These are phyloP conservation scores for Neodidymelliopsis sp. DNA, from an alignment of 2,329 filamentous ascomycete genomes.

Conservation along the genomic window DNA sequence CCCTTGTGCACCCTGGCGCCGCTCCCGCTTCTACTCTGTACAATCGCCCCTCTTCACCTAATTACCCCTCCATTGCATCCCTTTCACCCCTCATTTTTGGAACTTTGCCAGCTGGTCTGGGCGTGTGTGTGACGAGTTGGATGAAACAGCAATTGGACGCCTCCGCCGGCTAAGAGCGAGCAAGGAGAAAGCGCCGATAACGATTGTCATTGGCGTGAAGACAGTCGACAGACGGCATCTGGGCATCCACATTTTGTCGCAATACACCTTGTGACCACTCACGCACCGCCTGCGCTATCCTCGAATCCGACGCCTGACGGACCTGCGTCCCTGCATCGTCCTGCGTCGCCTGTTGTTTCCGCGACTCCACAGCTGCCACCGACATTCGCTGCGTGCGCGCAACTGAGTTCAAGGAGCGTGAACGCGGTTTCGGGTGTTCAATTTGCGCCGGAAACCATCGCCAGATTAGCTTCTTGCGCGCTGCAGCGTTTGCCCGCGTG, in stretches of 20 bases:
- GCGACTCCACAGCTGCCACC: constrained; percentile 8
- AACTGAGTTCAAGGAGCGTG: constrained; percentile 11
- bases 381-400: constrained; percentile 8
- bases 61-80: constrained; percentile 23
- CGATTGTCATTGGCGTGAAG: constrained; percentile 30
- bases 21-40: constrained; percentile 9
- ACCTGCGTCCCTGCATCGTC: constrained; percentile 25
- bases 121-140: constrained; percentile 40
- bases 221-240: constrained; percentile 4
- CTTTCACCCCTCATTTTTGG: constrained; percentile 31
- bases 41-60: constrained; percentile 16
- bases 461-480: constrained; percentile 21
- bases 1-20: constrained; percentile 2
- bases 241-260: constrained; percentile 17
- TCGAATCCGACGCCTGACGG: constrained; percentile 24
- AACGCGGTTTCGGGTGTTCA: constrained; percentile 4
- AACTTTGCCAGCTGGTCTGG: constrained; percentile 29
- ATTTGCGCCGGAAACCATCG: constrained; percentile 24
- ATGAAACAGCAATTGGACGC: constrained; percentile 32
- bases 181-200: constrained; percentile 31
- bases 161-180: constrained; percentile 34
- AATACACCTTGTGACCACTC: constrained; percentile 39
- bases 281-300: constrained; percentile 25
- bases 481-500: constrained; percentile 21
- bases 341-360: constrained; percentile 22